These are phyloP conservation scores for Blastobotrys apis DNA, from an alignment of 1,139 yeast genomes.

Conservation along the genomic window DNA sequence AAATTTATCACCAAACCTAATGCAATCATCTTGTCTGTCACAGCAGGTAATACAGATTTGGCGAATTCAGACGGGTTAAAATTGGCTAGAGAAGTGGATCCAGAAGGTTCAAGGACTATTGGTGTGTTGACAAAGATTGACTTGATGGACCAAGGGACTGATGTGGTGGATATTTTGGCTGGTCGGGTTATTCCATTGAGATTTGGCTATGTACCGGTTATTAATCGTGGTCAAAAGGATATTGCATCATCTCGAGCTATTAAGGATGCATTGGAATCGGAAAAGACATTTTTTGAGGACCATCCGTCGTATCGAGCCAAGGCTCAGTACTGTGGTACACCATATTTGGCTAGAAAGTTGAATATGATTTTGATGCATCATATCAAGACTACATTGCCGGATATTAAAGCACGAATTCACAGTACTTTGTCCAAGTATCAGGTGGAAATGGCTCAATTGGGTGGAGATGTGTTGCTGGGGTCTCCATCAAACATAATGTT, in stretches of 20 bases:
- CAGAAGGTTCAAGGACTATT: conserved; percentile 93
- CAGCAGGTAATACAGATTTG: conserved; percentile 95
- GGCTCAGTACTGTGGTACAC: conserved; percentile 93
- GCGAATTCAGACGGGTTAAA: conserved; percentile 97
- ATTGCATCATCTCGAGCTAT: conserved; percentile 83
- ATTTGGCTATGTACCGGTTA: conserved; percentile 96
- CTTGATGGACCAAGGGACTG: conserved; percentile 97
- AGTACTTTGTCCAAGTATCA: conserved; percentile 84
- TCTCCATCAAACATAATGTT: conserved; percentile 87
- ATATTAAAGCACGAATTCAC: conserved; percentile 87
- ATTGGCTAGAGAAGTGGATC: conserved; percentile 96
- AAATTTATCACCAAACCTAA: conserved; percentile 93
- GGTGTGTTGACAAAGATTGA: conserved; percentile 97
- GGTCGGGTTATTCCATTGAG: conserved; percentile 95
- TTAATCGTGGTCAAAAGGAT: conserved; percentile 96
- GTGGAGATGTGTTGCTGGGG: conserved; percentile 76
- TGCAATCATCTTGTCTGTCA: conserved; percentile 91
- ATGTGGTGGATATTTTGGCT: conserved; percentile 92
- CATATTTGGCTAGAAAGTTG: conserved; percentile 88
- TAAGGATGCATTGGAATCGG: conserved; percentile 81
- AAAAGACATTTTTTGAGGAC: conserved; percentile 73
- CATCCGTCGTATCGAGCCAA: conserved; percentile 93
- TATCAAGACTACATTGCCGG: conserved; percentile 93
- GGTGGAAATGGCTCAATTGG: conserved; percentile 64
- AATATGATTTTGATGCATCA: conserved; percentile 89